Evolutionary conservation across 495 filamentous ascomycete genomes (phyloP).

Genomic region (Neurospora sp.): DNA sequence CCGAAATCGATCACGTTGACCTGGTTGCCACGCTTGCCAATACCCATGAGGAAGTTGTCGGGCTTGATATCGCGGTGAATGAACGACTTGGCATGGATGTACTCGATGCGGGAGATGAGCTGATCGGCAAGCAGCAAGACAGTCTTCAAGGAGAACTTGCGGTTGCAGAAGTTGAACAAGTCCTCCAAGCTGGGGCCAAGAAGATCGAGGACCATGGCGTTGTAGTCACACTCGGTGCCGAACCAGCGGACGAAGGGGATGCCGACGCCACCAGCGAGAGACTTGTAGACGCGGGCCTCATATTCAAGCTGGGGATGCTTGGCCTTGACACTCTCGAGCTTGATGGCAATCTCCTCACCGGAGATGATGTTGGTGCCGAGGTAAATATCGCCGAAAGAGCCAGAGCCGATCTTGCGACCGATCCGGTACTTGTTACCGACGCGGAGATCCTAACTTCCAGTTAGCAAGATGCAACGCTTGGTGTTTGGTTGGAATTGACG

Average conservation of each 20-base stretch:
- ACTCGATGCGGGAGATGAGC: slow-evolving; percentile 98
- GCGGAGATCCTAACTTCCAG: slow-evolving; percentile 69
- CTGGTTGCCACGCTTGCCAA: slow-evolving; percentile 99
- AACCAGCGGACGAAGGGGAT: slow-evolving; percentile 99
- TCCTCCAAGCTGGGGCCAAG: slow-evolving; percentile 97
- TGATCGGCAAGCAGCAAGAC: slow-evolving; percentile 95
- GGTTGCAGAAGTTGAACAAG: slow-evolving; percentile 99
- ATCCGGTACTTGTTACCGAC: slow-evolving; percentile 99
- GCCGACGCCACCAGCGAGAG: slow-evolving; percentile 93
- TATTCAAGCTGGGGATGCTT: slow-evolving; percentile 99
- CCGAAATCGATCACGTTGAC: slow-evolving; percentile 99
- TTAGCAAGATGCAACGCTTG: neutral
- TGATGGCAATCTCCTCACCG: slow-evolving; percentile 99
- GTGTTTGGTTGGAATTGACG: neutral
- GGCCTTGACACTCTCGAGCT: slow-evolving; percentile 98
- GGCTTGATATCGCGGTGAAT: slow-evolving; percentile 99
- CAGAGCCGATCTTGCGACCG: slow-evolving; percentile 97
- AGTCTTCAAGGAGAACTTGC: slow-evolving; percentile 99
- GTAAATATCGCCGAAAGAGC: slow-evolving; percentile 98
- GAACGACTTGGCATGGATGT: slow-evolving; percentile 99
- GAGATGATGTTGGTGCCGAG: slow-evolving; percentile 99
- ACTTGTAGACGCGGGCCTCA: slow-evolving; percentile 99
- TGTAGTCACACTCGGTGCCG: slow-evolving; percentile 99
- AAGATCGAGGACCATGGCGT: slow-evolving; percentile 98
- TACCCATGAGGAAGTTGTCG: slow-evolving; percentile 99